These are phyloP conservation scores for Arbutus unedo DNA, from an alignment of 148 eudicot genomes.

Conservation along the genomic window DNA sequence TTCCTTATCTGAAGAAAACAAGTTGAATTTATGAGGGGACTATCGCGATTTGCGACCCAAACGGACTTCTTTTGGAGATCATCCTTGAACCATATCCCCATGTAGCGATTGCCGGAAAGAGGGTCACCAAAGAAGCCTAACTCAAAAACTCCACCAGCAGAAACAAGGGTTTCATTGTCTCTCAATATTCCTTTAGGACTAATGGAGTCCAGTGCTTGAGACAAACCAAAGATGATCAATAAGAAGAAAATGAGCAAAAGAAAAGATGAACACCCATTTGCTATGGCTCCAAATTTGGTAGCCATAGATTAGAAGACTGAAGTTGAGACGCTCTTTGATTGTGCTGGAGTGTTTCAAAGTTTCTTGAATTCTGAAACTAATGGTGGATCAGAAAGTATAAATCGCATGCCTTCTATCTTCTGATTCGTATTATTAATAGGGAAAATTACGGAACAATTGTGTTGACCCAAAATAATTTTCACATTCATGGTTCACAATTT, in stretches of 20 bases:
- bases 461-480: too few relatives aligned
- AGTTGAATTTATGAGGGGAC: neutral
- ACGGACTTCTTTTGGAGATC: neutral
- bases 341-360: neutral
- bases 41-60: neutral
- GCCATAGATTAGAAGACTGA: neutral
- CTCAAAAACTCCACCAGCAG: conserved; percentile 5
- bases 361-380: neutral
- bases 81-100: conserved; percentile 12
- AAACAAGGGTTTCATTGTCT: conserved; percentile 7
- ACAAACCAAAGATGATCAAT: neutral
- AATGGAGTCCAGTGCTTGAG: conserved; percentile 1
- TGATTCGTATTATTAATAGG: neutral
- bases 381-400: neutral
- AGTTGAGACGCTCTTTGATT: neutral
- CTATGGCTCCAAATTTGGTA: neutral
- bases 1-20: neutral
- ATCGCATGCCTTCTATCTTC: neutral
- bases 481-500: too few relatives aligned
- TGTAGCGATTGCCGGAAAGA: neutral
- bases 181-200: neutral
- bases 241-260: neutral
- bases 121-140: conserved; percentile 7
- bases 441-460: too few relatives aligned
- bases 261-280: neutral